phyloP scores from a whole-genome alignment of 371 early-diverging fungal species.

The Syncephalastrum sp. region DNA sequence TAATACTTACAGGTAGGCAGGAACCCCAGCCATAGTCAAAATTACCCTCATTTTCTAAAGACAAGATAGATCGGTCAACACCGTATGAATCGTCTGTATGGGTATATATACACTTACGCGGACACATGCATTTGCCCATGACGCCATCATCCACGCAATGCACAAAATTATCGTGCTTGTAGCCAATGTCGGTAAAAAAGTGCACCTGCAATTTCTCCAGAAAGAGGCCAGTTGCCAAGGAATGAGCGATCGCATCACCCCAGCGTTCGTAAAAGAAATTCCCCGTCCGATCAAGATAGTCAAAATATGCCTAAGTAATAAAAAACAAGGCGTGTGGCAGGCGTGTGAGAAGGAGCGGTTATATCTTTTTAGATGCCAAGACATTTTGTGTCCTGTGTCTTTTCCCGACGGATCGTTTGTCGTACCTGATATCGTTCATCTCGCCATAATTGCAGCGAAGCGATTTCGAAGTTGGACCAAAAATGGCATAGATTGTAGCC shows the following conservation, averaged over 20 bases:
- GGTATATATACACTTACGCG: conserved; percentile 21
- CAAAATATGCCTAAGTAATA: conserved; percentile 62
- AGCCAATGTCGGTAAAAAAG: conserved; percentile 89
- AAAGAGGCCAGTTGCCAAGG: conserved; percentile 84
- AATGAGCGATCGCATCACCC: conserved; percentile 97
- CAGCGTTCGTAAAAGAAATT: conserved; percentile 96
- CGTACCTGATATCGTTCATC: conserved; percentile 61
- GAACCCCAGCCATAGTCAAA: conserved; percentile 38
- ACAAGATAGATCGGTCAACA: background rate
- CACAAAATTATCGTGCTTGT: conserved; percentile 51
- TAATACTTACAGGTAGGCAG: conserved; percentile 25
- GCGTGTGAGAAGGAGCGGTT: background rate
- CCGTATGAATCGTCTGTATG: background rate
- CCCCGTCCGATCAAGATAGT: conserved; percentile 75
- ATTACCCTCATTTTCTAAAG: conserved; percentile 23
- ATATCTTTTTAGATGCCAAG: background rate
- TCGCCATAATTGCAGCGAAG: conserved; percentile 76
- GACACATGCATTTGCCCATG: conserved; percentile 43
- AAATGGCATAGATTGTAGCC: conserved; percentile 78
- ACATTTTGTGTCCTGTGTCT: background rate
- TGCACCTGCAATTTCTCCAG: conserved; percentile 77
- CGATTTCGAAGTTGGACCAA: conserved; percentile 93
- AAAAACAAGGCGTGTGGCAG: too few relatives aligned
- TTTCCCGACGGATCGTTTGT: background rate
- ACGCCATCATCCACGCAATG: conserved; percentile 41